Conservation (phyloP, 495 filamentous ascomycete genomes). For the Talaromyces trachyspermus region DNA sequence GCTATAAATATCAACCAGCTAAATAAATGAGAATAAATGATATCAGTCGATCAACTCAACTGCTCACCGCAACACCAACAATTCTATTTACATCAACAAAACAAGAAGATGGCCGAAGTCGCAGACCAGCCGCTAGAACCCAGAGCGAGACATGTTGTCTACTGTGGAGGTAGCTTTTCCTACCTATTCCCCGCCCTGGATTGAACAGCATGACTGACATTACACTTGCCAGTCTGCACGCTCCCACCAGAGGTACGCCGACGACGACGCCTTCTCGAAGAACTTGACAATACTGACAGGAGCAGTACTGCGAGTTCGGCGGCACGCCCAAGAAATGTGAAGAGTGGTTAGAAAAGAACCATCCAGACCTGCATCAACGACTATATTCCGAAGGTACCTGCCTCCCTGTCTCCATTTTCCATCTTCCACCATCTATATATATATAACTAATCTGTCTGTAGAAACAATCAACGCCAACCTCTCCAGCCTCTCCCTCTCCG, state of each 20-base stretch:
- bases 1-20: too few relatives aligned
- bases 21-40: too few relatives aligned
- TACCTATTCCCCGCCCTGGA: constrained; percentile 6
- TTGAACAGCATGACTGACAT: not conserved
- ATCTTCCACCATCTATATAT: constrained; percentile 5
- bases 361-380: constrained; percentile 62
- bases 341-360: constrained; percentile 78
- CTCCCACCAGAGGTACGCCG: constrained; percentile 93
- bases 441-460: too few relatives aligned
- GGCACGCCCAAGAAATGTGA: constrained; percentile 97
- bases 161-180: constrained; percentile 66
- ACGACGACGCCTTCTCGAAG: too few relatives aligned
- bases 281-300: constrained; percentile 18
- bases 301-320: constrained; percentile 96
- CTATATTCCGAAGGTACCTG: constrained; percentile 76
- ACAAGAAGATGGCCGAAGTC: constrained; percentile 32
- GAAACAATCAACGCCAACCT: constrained; percentile 78
- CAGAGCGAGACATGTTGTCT: constrained; percentile 60
- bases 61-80: not conserved
- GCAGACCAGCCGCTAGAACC: constrained; percentile 39
- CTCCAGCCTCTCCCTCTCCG: constrained; percentile 76
- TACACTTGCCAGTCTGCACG: constrained; percentile 63
- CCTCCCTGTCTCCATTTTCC: constrained; percentile 3
- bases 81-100: too few relatives aligned
- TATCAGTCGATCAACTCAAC: not conserved